phyloP scores from a whole-genome alignment of 192 early-diverging fungal genomes.

The Linnemannia schmuckeri region DNA sequence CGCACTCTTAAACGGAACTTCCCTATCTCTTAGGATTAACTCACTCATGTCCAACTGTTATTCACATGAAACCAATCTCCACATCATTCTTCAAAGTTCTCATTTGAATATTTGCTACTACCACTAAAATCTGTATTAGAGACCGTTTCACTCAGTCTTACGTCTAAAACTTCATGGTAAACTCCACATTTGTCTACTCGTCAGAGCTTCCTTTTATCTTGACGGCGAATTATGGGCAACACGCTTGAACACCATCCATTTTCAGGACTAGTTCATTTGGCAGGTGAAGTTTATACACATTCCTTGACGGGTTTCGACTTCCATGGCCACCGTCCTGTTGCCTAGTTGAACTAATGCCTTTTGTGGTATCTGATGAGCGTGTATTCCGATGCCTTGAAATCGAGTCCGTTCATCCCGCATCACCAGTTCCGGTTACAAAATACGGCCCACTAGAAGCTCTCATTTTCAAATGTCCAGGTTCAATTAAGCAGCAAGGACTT shows the following conservation, averaged over 20 bases:
- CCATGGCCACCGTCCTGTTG: conserved; percentile 89
- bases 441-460: conserved; percentile 91
- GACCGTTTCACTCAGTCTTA: conserved; percentile 74
- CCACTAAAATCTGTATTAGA: conserved; percentile 85
- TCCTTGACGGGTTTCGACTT: conserved; percentile 89
- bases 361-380: conserved; percentile 84
- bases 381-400: conserved; percentile 81
- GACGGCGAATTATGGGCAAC: conserved; percentile 78
- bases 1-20: conserved; percentile 65
- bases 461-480: conserved; percentile 75
- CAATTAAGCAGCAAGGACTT: conserved; percentile 78
- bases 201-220: conserved; percentile 66
- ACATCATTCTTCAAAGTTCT: conserved; percentile 89
- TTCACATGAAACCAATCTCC: conserved; percentile 84
- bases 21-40: conserved; percentile 84
- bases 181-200: conserved; percentile 81
- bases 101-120: conserved; percentile 87
- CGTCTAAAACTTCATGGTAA: conserved; percentile 71
- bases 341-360: conserved; percentile 86
- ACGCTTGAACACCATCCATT: conserved; percentile 77
- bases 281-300: conserved; percentile 77
- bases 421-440: conserved; percentile 93
- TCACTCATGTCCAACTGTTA: conserved; percentile 81
- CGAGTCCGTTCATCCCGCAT: conserved; percentile 88
- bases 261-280: conserved; percentile 63